Conservation (phyloP, 129 eudicot species). For the Gnaphalium uliginosum region DNA sequence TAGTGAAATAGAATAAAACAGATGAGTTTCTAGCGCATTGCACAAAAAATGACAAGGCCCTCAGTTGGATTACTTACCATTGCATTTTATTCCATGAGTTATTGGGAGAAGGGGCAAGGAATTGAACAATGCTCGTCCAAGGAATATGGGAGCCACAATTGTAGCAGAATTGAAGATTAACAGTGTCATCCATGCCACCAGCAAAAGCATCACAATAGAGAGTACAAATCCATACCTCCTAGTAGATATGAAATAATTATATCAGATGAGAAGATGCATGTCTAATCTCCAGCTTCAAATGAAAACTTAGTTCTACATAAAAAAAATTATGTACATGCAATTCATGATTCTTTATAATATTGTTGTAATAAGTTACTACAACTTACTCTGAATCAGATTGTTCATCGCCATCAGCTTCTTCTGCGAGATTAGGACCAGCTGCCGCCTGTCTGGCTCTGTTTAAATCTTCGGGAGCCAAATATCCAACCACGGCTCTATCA, state of each 20-base stretch:
- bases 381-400: conserved; percentile 86
- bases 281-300: not conserved
- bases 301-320: not conserved
- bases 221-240: conserved; percentile 80
- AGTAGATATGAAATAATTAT: conserved; percentile 15
- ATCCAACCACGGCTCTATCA: conserved; percentile 47
- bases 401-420: conserved; percentile 61
- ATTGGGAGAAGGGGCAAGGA: conserved; percentile 80
- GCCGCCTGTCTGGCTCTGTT: conserved; percentile 49
- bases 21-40: conserved; percentile 13
- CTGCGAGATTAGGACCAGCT: conserved; percentile 26
- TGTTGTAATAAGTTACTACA: not conserved
- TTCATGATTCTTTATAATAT: not conserved
- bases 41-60: not conserved
- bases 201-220: conserved; percentile 68
- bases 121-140: conserved; percentile 74
- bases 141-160: conserved; percentile 71
- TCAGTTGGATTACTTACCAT: conserved; percentile 44
- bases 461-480: conserved; percentile 45
- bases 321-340: not conserved
- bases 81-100: conserved; percentile 92
- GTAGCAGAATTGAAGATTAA: conserved; percentile 65
- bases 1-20: not conserved
- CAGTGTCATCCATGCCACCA: conserved; percentile 90
- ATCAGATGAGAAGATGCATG: not conserved